Evolutionary conservation across 2,329 filamentous ascomycete genomes (phyloP).

Genomic region (Alternaria panax): DNA sequence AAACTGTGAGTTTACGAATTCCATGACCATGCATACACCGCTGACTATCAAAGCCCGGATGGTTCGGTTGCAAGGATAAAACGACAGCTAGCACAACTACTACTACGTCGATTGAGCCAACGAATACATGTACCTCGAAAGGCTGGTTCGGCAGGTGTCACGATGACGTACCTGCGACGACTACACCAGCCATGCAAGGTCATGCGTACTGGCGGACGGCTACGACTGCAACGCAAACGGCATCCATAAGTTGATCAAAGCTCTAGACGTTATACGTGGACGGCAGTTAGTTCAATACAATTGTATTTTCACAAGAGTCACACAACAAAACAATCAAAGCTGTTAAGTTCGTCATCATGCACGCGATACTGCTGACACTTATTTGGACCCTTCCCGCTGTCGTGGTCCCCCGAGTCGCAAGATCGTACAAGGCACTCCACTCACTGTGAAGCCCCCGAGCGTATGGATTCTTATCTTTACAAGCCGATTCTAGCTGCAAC

Average conservation of each 20-base stretch:
- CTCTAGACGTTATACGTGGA: neutral
- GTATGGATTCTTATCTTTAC: neutral
- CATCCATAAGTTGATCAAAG: neutral
- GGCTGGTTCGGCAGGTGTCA: conserved; percentile 49
- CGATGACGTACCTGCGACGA: conserved; percentile 35
- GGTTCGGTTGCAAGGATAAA: conserved; percentile 49
- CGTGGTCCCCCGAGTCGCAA: neutral
- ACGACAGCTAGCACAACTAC: conserved; percentile 28
- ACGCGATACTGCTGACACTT: neutral
- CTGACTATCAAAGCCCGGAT: conserved; percentile 40
- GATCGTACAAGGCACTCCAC: neutral
- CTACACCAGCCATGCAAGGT: conserved; percentile 36
- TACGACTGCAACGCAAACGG: conserved; percentile 36
- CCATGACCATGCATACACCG: neutral
- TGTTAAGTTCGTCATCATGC: neutral
- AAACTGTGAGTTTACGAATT: conserved; percentile 34
- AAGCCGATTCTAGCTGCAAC: neutral
- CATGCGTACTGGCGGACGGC: conserved; percentile 36
- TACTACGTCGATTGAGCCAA: conserved; percentile 29
- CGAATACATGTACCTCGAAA: conserved; percentile 44
- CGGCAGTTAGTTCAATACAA: neutral
- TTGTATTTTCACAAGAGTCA: neutral
- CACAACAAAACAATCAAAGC: neutral
- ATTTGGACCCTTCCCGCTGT: neutral
- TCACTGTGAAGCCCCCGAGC: neutral